Evolutionary conservation across 345 rosid species (phyloP).

Genomic region (Syzygium oleosum): DNA sequence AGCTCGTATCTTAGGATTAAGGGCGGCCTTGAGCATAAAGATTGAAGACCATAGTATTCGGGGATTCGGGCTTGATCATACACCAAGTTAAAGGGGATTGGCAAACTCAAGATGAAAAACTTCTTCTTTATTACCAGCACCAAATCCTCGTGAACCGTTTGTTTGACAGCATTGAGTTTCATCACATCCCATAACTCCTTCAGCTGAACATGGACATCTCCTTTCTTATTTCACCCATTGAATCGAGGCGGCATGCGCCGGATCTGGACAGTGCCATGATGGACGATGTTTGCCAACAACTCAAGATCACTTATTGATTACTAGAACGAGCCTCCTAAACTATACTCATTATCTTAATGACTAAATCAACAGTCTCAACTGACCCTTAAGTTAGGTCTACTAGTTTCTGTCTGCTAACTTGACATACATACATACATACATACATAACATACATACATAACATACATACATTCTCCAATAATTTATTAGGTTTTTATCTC

Average conservation of each 20-base stretch:
- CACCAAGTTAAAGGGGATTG: background rate
- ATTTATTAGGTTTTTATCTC: background rate
- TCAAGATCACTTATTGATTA: background rate
- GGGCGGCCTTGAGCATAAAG: background rate
- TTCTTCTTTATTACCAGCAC: background rate
- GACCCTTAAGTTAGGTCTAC: background rate
- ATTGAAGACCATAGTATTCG: background rate
- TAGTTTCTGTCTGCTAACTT: background rate
- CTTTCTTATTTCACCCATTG: background rate
- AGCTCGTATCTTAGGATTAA: background rate
- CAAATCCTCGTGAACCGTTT: background rate
- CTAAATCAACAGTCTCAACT: background rate
- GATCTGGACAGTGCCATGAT: background rate
- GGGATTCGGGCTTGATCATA: background rate
- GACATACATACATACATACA: background rate
- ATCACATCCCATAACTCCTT: background rate
- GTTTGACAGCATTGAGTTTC: background rate
- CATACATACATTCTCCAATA: background rate
- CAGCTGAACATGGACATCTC: background rate
- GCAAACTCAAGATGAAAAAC: background rate
- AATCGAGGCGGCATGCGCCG: background rate
- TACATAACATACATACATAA: background rate
- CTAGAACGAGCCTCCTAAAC: background rate
- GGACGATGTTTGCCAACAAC: background rate
- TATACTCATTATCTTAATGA: background rate